Evolutionary conservation across 495 filamentous ascomycete genomes (phyloP).

Genomic region (Cercophora samala): DNA sequence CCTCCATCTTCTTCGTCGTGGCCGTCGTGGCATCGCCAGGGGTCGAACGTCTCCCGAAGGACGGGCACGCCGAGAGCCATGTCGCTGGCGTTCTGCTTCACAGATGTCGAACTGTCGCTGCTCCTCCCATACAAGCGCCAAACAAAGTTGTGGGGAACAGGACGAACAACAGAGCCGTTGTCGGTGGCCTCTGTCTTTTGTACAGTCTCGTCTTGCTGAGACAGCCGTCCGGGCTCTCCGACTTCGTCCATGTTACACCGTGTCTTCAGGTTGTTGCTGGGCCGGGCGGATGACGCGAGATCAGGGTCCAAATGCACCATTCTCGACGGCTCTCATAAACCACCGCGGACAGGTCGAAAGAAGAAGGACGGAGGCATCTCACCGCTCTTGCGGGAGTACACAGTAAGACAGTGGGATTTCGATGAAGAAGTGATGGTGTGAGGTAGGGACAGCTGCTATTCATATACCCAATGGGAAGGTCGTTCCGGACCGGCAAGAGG

Average conservation of each 20-base stretch:
- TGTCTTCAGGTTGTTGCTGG: constrained; percentile 14
- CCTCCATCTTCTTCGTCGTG: constrained; percentile 19
- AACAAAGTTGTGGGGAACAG: constrained; percentile 28
- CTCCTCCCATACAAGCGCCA: constrained; percentile 31
- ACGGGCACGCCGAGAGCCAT: constrained; percentile 32
- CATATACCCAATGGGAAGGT: constrained; percentile 19
- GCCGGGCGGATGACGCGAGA: constrained; percentile 34
- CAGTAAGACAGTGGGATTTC: too few relatives aligned
- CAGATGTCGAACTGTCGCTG: constrained; percentile 17
- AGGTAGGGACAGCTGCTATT: constrained; percentile 2
- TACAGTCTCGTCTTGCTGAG: constrained; percentile 7
- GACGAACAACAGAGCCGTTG: constrained; percentile 7
- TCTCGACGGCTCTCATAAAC: constrained; percentile 24
- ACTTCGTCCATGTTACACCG: constrained; percentile 24
- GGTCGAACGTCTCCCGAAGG: constrained; percentile 31
- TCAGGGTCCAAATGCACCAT: constrained; percentile 33
- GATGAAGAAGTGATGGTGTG: background rate
- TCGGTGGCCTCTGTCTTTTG: constrained; percentile 18
- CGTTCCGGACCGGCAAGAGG: constrained; percentile 14
- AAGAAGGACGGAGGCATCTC: constrained; percentile 38
- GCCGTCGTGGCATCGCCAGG: constrained; percentile 24
- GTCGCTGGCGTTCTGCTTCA: constrained; percentile 11
- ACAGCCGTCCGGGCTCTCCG: constrained; percentile 12
- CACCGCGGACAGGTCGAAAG: constrained; percentile 36
- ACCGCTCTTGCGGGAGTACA: constrained; percentile 31